Evolutionary conservation across 768 basidiomycete genomes (phyloP), one percentile per base, ranked within the genome.

Genomic region (Naematelia encephala): DNA sequence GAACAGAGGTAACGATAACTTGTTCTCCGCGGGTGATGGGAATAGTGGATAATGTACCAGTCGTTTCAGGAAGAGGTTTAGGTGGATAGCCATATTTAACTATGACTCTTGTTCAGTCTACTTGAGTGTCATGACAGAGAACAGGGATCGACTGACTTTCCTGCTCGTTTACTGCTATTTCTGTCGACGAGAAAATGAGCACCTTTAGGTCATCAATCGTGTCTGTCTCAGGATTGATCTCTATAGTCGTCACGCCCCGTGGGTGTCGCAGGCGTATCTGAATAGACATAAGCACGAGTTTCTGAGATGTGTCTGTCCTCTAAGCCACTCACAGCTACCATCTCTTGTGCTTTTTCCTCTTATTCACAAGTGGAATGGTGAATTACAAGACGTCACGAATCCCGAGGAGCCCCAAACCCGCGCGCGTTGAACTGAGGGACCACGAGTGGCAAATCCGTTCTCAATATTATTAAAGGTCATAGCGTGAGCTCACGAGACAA

Each of bases 1-100:
- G 53, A 13, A 53, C 39, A 13, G 68, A 46, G 2, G 81, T 85
- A 46, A 96, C 88, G 67, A 94, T 88, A 61, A 98, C 81, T 78
- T 91, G 90, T 54, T 97, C 94, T 1, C 91, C 90, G 14, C 80
- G 74, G 57, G 82, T 81, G 27, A 97, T 81, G 13, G 88, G 89
- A 26, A 97, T 82, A 30, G 87, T 86, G 0, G 86, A 82, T 30
- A 94, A 62, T 1, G 34, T 10, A 19, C 54, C 56, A 34, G 19
- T 13, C 11, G 88, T 79, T 34, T 88, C 78, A 3, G 86, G 85
- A 43, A 96, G 81, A 1, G 84, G 66, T 44, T 82, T 83, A 0
- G 91, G 92, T 2, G 92, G 92, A 75, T 94, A 97, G 39, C 92
- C 91, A 48, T 63, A 73, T 54, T 78, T 78, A 43, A 79, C 77